Percentiles rank a stretch among this genome's conserved stretches.
phyloP scores from a whole-genome alignment of 2,329 filamentous ascomycete genomes.

The Apiospora phragmitis region DNA sequence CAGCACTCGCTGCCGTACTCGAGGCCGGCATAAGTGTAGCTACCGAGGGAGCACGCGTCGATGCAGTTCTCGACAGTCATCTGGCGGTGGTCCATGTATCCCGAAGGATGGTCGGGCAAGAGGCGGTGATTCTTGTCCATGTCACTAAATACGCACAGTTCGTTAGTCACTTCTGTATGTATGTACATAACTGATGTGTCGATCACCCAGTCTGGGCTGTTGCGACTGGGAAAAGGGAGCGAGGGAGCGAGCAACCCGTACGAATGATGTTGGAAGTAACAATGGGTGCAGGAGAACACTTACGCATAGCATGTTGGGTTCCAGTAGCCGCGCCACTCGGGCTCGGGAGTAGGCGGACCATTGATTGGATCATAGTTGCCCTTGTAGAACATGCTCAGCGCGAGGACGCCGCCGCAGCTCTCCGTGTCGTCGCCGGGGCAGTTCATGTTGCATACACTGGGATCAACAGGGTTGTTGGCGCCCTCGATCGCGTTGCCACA shows the following conservation, averaged over 20 bases:
- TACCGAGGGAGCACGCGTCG: constrained; percentile 24
- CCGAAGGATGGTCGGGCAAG: not conserved
- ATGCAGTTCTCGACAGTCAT: constrained; percentile 40
- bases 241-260: too few relatives aligned
- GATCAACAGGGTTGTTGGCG: not conserved
- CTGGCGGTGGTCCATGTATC: constrained; percentile 19
- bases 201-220: too few relatives aligned
- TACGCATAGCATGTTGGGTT: not conserved
- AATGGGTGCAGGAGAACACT: not conserved
- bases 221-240: too few relatives aligned
- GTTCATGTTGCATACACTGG: not conserved
- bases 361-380: not conserved
- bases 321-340: not conserved
- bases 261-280: too few relatives aligned
- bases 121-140: not conserved
- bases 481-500: not conserved
- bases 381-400: constrained; percentile 4
- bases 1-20: constrained; percentile 39
- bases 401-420: not conserved
- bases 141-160: not conserved
- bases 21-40: constrained; percentile 38
- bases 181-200: too few relatives aligned
- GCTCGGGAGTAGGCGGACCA: not conserved
- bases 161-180: too few relatives aligned
- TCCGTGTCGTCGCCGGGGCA: constrained; percentile 3